phyloP scores from a whole-genome alignment of 805 yeast species.

The Starmerella bombicola region DNA sequence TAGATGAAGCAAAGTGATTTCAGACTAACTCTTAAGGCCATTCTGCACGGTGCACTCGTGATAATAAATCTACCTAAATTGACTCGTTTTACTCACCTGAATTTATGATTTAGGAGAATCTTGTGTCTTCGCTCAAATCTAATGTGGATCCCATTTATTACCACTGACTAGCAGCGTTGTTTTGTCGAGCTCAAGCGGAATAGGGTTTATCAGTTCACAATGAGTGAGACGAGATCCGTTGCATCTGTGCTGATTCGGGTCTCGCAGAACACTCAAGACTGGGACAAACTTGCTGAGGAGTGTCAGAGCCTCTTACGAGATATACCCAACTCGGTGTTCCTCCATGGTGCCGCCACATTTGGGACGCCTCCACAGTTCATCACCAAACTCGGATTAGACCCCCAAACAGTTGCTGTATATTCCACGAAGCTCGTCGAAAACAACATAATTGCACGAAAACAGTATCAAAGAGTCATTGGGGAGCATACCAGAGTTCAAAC shows the following conservation, averaged over 20 bases:
- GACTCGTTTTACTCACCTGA: too few relatives aligned
- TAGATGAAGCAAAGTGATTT: too few relatives aligned
- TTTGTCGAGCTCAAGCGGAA: too few relatives aligned
- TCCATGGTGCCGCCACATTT: background rate
- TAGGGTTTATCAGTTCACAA: too few relatives aligned
- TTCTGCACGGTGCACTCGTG: too few relatives aligned
- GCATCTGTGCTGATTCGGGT: background rate
- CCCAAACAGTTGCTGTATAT: background rate
- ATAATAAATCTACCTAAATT: too few relatives aligned
- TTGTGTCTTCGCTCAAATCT: too few relatives aligned
- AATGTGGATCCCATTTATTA: too few relatives aligned
- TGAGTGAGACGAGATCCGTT: background rate
- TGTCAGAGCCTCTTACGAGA: background rate
- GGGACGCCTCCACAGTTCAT: slow-evolving; percentile 1
- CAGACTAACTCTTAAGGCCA: too few relatives aligned
- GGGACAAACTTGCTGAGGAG: background rate
- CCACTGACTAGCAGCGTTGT: too few relatives aligned
- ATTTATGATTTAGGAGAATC: too few relatives aligned
- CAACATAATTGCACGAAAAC: slow-evolving; percentile 5
- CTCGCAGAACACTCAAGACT: background rate
- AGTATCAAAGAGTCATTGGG: slow-evolving; percentile 11
- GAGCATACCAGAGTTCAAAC: slow-evolving; percentile 14
- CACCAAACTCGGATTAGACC: background rate
- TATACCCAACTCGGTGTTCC: background rate
- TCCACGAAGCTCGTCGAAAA: slow-evolving; percentile 5